Evolutionary conservation across 2,329 filamentous ascomycete genomes (phyloP), one percentile per base, ranked within the genome.

Genomic region (Cytospora piceicola): DNA sequence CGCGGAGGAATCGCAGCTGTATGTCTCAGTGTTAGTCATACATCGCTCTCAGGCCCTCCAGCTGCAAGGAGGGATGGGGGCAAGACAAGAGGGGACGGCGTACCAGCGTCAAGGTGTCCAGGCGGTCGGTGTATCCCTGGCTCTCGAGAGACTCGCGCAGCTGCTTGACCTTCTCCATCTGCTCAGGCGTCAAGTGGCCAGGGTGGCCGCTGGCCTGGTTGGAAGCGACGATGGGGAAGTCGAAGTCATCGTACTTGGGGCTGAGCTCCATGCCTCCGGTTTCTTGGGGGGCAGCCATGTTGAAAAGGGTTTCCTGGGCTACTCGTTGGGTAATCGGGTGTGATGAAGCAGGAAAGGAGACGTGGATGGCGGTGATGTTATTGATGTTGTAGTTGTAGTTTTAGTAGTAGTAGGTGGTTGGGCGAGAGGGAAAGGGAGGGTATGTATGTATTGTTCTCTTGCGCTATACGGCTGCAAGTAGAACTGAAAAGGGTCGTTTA

Each of bases 181-280:
- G 93, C 78, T 91, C 86, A 65, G 88, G 83, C 63, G 90, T 95
- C 73, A 96, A 90, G 79, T 96, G 88, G 76, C 95, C 95, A 69
- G 94, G 90, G 78, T 97, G 93, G 70, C 95, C 95, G 73, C 83
- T 82, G 75, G 89, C 86, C 56, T 85, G 77, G 71, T 87, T 86
- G 63, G 91, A 86, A 56, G 92, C 88, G 69, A 86, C 90, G 70
- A 89, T 92, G 69, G 95, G 95, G 83, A 87, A 98, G 80, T 97
- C 94, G 80, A 95, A 98, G 83, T 96, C 79, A 82, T 98, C 95
- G 84, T 98, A 96, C 82, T 97, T 97, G 77, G 92, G 85, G 79
- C 96, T 89, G 73, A 93, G 76, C 77, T 87, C 81, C 80, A 87
- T 82, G 74, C 75, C 77, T 74, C 63, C 63, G 29, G 67, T 63